Percentiles rank a stretch among this genome's conserved stretches.
Conservation (phyloP, 495 filamentous ascomycete species). For the Penicillium egyptiacum region DNA sequence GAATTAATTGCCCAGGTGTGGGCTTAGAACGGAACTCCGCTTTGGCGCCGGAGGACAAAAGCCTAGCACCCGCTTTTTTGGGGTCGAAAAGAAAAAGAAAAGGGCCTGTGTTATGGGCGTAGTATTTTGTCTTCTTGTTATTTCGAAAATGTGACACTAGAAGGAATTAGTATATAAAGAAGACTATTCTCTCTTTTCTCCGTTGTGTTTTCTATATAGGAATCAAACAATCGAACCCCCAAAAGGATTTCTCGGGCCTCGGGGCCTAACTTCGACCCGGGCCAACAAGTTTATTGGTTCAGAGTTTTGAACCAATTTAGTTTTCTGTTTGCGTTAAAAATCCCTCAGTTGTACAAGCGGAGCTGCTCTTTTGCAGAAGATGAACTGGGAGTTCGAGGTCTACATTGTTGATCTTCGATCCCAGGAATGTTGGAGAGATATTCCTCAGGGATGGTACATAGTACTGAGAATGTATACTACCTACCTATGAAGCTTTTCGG, state of each 20-base stretch:
- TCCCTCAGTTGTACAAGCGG: slow-evolving; percentile 8
- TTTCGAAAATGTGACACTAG: neutral
- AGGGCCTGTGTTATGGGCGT: neutral
- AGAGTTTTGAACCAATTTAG: slow-evolving; percentile 1
- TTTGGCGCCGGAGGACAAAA: neutral
- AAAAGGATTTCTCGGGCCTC: neutral
- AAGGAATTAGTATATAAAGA: neutral
- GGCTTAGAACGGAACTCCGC: slow-evolving; percentile 15
- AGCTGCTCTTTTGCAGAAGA: neutral
- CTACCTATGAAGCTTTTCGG: neutral
- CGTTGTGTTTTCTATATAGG: neutral
- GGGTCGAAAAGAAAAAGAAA: neutral
- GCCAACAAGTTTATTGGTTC: neutral
- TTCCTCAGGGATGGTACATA: neutral
- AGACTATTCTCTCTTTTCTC: neutral
- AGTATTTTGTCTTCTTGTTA: neutral
- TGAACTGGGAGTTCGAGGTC: neutral
- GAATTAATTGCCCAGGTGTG: neutral
- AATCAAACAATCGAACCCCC: neutral
- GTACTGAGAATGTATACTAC: neutral
- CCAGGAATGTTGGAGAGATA: neutral
- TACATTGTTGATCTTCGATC: neutral
- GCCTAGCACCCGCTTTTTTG: neutral
- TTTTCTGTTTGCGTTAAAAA: slow-evolving; percentile 13
- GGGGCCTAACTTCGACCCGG: slow-evolving; percentile 13